Percentiles rank a stretch among this genome's conserved stretches.
Evolutionary conservation across 2,329 filamentous ascomycete species (phyloP).

Genomic region (Cryphonectria carpinicola): DNA sequence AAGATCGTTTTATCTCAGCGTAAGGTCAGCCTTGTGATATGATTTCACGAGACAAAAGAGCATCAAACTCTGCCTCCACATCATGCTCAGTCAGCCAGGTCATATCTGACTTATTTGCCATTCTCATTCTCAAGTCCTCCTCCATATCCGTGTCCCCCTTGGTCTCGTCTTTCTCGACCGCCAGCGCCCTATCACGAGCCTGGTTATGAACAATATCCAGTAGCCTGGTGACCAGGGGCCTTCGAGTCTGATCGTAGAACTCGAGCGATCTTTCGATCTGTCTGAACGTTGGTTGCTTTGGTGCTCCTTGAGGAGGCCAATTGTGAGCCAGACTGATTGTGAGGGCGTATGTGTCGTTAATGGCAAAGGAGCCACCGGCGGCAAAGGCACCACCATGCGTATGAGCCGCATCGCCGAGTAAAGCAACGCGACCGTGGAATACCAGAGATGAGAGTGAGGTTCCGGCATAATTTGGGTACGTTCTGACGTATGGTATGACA

Average conservation of each 20-base stretch:
- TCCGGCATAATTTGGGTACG: too few relatives aligned
- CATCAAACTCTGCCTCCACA: background rate
- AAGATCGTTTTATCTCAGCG: too few relatives aligned
- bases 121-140: slow-evolving; percentile 40
- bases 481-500: too few relatives aligned
- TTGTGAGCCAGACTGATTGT: slow-evolving; percentile 32
- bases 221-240: slow-evolving; percentile 40
- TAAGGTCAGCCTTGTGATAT: too few relatives aligned
- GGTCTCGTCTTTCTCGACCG: background rate
- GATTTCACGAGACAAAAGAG: background rate
- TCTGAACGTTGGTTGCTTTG: background rate
- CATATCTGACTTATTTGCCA: slow-evolving; percentile 29
- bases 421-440: slow-evolving; percentile 37
- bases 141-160: slow-evolving; percentile 39
- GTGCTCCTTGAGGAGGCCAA: background rate
- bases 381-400: slow-evolving; percentile 38
- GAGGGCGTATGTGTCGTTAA: slow-evolving; percentile 44
- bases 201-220: slow-evolving; percentile 38
- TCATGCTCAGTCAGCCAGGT: background rate
- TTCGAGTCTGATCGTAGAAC: slow-evolving; percentile 41
- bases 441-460: slow-evolving; percentile 31
- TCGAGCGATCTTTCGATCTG: slow-evolving; percentile 29
- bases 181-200: slow-evolving; percentile 22
- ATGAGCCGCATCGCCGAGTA: slow-evolving; percentile 44
- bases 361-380: slow-evolving; percentile 43